Conservation (phyloP, 768 basidiomycete genomes). For the Boletus reticuloceps region DNA sequence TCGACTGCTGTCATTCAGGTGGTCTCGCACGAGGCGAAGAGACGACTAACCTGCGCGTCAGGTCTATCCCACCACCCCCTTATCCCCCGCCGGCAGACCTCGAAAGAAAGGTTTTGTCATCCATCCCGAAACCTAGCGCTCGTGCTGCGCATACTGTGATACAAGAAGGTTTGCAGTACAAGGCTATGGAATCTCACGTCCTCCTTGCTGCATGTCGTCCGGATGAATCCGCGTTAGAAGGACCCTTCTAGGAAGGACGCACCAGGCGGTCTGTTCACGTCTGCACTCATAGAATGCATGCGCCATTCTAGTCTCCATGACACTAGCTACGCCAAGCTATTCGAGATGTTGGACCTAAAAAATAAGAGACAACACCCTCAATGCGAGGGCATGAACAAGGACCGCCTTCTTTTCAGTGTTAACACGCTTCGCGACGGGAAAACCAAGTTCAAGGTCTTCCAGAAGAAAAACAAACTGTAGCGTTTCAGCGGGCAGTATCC, state of each 20-base stretch:
- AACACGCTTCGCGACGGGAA: slow-evolving; percentile 11
- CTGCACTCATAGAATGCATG: slow-evolving; percentile 16
- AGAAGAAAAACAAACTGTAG: background rate
- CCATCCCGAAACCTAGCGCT: background rate
- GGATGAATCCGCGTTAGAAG: slow-evolving; percentile 11
- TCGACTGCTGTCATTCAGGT: slow-evolving; percentile 23
- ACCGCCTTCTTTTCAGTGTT: slow-evolving; percentile 18
- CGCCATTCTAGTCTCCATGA: slow-evolving; percentile 4
- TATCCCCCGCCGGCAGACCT: slow-evolving; percentile 14
- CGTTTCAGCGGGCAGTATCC: slow-evolving; percentile 18
- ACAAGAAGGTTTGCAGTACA: slow-evolving; percentile 13
- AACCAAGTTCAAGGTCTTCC: slow-evolving; percentile 16
- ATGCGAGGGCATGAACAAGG: slow-evolving; percentile 16
- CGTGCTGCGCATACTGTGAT: slow-evolving; percentile 8
- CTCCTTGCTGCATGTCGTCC: slow-evolving; percentile 23
- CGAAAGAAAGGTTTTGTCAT: slow-evolving; percentile 5
- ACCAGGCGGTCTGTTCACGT: slow-evolving; percentile 18
- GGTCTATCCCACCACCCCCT: slow-evolving; percentile 10
- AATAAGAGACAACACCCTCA: slow-evolving; percentile 11
- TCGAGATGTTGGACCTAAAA: slow-evolving; percentile 12
- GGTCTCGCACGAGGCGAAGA: slow-evolving; percentile 12
- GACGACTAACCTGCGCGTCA: background rate
- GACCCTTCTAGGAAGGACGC: slow-evolving; percentile 2
- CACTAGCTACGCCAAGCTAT: slow-evolving; percentile 13
- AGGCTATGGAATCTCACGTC: slow-evolving; percentile 18